Conservation (phyloP, 306 rosid genomes). For the Gastrolobium villosum region DNA sequence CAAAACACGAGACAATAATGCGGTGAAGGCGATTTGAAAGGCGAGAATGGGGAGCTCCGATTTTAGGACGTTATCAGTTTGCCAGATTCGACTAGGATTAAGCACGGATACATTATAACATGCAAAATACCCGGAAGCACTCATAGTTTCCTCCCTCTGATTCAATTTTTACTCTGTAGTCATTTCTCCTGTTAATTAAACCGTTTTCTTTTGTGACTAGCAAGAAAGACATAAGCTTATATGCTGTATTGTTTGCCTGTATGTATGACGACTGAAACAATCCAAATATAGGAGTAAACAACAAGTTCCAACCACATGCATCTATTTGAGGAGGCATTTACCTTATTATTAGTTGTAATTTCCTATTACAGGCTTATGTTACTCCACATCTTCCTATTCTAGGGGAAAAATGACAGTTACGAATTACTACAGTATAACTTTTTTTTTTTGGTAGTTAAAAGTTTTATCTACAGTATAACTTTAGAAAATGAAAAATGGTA, state of each 20-base stretch:
- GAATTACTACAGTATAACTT: no score
- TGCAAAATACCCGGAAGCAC: not conserved
- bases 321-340: constrained; percentile 26
- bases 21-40: not conserved
- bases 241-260: not conserved
- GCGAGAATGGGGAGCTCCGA: constrained; percentile 38
- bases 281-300: not conserved
- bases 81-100: constrained; percentile 45
- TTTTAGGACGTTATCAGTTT: not conserved
- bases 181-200: not conserved
- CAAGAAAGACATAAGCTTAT: not conserved
- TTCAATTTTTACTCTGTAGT: not conserved
- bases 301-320: not conserved
- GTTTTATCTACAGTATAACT: no score
- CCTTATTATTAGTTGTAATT: not conserved
- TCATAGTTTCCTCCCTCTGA: not conserved
- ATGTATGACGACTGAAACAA: not conserved
- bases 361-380: not conserved
- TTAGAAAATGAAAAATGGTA: no score
- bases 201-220: not conserved
- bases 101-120: constrained; percentile 11
- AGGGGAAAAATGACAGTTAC: not conserved
- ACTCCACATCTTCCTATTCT: not conserved
- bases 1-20: constrained; percentile 1
- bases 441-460: no score